A percentile compares a stretch with the other conserved stretches of the same genome.
phyloP scores from a whole-genome alignment of 139 green algal species.

The Microglena sp. region DNA sequence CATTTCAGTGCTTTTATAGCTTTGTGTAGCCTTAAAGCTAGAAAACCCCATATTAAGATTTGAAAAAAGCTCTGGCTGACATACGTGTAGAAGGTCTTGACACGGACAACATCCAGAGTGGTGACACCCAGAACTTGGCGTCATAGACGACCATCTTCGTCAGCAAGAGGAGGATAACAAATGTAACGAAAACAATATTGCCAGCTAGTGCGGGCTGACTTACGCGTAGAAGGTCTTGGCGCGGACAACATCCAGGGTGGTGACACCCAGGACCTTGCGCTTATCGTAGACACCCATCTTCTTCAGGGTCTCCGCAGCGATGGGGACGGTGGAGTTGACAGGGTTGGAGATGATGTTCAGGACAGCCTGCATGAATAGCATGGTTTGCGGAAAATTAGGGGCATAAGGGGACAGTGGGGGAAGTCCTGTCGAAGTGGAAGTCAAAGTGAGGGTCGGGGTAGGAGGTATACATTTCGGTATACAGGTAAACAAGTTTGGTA shows the following conservation, averaged over 20 bases:
- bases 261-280: constrained; percentile 32
- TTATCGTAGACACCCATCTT: constrained; percentile 75
- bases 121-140: constrained; percentile 28
- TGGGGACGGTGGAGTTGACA: constrained; percentile 98
- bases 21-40: no score
- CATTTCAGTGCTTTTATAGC: no score
- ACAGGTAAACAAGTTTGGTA: no score
- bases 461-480: no score
- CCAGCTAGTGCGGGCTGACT: no score
- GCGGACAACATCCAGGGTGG: constrained; percentile 56
- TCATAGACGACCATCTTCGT: constrained; percentile 78
- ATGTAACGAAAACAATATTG: no score
- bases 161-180: no score
- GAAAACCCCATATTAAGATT: no score
- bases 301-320: constrained; percentile 86
- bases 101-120: constrained; percentile 58
- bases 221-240: constrained; percentile 96
- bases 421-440: no score
- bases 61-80: no score
- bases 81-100: constrained; percentile 97
- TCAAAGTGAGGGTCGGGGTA: no score
- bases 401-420: no score
- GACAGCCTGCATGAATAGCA: constrained; percentile 34
- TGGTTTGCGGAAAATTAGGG: neutral
- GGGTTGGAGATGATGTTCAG: constrained; percentile 97